Base-by-base conservation (phyloP, 306 rosid genomes). In the Quercus dentata region DNA sequence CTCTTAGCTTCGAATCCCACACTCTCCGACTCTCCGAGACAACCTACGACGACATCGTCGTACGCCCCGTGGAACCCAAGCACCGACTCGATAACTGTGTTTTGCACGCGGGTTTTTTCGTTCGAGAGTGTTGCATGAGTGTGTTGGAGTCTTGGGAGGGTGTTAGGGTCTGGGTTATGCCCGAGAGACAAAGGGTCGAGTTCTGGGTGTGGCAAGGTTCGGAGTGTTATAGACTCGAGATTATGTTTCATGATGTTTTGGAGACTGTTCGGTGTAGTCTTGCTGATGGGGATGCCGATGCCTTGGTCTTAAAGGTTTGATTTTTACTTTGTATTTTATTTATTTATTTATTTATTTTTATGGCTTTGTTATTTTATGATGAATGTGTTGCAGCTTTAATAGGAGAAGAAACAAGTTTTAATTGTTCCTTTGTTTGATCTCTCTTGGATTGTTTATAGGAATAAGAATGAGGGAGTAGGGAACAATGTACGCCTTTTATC, bases 91-190 rank as follows among this genome's bases (percentile, higher is more conserved):
- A 87, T 2, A 78, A 72, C 64, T 86, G 88, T 11, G 54, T 52
- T 54, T 46, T 92, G 77, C 80, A 87, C 28, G 95, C 83, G 52
- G 99, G 99, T 2, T 84, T 89, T 69, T 14, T 85, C 83, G 14
- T 59, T 30, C 10, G 54, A 25, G 92, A 78, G 2, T 75, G 84
- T 25, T 52, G 85, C 52, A 78, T 94, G 94, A 73, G 84, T 3
- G 85, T 86, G 23, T 63, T 92, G 69, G 88, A 90, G 56, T 68
- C 94, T 0, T 95, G 95, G 99, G 85, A 90, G 18, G 86, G 83
- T 6, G 94, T 90, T 2, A 56, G 81, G 28, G 90, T 80, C 3
- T 91, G 95, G 97, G 80, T 89, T 68, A 85, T 95, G 89, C 96
- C 97, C 8, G 92, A 91, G 84, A 85, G 96, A 84, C 80, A 35